A percentile compares a stretch with the other conserved stretches of the same genome.
Evolutionary conservation across 768 basidiomycete genomes (phyloP).

Genomic region (Panaeolus cyanescens): DNA sequence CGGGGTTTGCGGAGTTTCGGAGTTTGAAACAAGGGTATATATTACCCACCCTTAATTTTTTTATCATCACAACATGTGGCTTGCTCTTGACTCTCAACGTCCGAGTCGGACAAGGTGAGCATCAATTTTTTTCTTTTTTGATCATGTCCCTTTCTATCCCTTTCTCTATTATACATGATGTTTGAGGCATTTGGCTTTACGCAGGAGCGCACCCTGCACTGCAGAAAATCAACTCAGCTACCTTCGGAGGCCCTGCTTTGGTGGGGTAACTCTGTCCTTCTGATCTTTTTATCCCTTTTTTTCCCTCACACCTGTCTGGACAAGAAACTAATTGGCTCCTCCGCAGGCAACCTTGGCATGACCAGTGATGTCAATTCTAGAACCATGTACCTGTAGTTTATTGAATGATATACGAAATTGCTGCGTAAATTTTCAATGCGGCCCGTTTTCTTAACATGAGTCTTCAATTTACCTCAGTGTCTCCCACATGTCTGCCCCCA

Average conservation of each 20-base stretch:
- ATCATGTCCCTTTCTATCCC: conserved; percentile 10
- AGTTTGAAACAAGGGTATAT: conserved; percentile 15
- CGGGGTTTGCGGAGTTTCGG: conserved; percentile 12
- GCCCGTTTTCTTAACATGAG: background rate
- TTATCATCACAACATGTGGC: background rate
- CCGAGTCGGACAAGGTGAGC: conserved; percentile 29
- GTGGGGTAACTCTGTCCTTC: conserved; percentile 30
- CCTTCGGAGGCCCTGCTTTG: conserved; percentile 68
- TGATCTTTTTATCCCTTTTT: conserved; percentile 8
- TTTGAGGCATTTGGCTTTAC: conserved; percentile 96
- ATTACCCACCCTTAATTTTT: conserved; percentile 2
- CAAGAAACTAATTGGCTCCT: background rate
- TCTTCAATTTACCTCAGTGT: no score
- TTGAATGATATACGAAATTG: background rate
- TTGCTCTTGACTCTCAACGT: background rate
- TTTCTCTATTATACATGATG: conserved; percentile 53
- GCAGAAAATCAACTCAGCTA: conserved; percentile 91
- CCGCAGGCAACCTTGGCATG: background rate
- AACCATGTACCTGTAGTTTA: background rate
- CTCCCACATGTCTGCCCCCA: no score
- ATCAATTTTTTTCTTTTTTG: conserved; percentile 6
- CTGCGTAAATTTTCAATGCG: background rate
- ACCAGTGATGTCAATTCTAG: background rate
- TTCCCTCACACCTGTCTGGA: background rate
- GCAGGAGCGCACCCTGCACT: conserved; percentile 66